Evolutionary conservation across 768 basidiomycete species (phyloP).

Genomic region (Pulveroboletus sp.): DNA sequence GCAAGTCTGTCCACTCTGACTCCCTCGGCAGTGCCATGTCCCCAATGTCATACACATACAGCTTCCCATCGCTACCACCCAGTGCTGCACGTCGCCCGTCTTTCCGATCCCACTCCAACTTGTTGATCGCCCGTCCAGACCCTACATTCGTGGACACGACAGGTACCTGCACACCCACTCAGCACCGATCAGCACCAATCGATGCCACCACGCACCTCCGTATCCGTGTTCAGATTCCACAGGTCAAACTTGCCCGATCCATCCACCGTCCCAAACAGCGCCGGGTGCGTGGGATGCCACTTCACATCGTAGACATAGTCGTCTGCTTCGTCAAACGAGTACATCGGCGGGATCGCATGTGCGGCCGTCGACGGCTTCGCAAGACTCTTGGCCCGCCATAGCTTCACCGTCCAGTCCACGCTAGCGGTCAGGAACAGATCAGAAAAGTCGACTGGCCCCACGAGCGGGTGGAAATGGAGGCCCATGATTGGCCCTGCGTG

Average conservation of each 20-base stretch:
- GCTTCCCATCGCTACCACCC: conserved; percentile 87
- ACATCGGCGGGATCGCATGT: conserved; percentile 63
- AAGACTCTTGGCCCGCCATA: conserved; percentile 85
- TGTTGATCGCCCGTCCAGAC: conserved; percentile 85
- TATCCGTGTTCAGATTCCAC: conserved; percentile 97
- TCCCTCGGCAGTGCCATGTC: conserved; percentile 88
- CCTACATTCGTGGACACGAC: conserved; percentile 83
- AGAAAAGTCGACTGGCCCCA: conserved; percentile 91
- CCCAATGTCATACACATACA: conserved; percentile 95
- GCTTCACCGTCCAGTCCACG: conserved; percentile 97
- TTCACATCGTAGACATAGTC: conserved; percentile 99
- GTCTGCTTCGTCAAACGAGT: conserved; percentile 96
- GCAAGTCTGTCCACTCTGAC: conserved; percentile 91
- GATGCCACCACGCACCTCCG: conserved; percentile 64
- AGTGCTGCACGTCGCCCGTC: conserved; percentile 88
- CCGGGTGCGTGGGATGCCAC: conserved; percentile 97
- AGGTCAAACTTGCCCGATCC: conserved; percentile 94
- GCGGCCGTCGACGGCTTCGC: conserved; percentile 67
- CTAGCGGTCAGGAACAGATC: conserved; percentile 92
- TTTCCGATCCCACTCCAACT: conserved; percentile 91
- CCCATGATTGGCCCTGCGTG: conserved; percentile 95
- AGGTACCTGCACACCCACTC: conserved; percentile 63
- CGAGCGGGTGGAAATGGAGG: conserved; percentile 89
- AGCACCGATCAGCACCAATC: conserved; percentile 1
- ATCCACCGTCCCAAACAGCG: conserved; percentile 89